A percentile compares a stretch with the other conserved stretches of the same genome.
Conservation (phyloP, 2,329 filamentous ascomycete genomes). For the Penicillium aurantiogriseum region DNA sequence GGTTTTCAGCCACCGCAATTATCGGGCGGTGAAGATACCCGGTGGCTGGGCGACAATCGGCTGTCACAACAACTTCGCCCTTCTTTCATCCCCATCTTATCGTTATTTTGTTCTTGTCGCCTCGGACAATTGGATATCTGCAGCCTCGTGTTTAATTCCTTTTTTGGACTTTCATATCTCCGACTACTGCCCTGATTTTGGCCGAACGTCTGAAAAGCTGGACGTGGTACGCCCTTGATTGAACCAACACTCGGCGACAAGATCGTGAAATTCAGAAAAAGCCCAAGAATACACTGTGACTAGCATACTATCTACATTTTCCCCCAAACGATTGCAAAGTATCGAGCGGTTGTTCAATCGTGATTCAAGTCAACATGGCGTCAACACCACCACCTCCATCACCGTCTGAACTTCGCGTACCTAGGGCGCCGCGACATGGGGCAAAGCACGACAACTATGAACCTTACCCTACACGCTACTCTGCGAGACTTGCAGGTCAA, state of each 20-base stretch:
- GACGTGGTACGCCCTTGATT: constrained; percentile 16
- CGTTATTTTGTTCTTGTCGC: constrained; percentile 7
- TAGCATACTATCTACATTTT: not conserved
- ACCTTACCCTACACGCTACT: constrained; percentile 42
- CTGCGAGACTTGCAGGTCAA: constrained; percentile 41
- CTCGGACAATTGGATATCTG: constrained; percentile 4
- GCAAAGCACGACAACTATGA: constrained; percentile 44
- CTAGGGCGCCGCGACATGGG: constrained; percentile 48
- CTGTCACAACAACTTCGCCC: constrained; percentile 19
- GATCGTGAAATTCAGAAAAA: constrained; percentile 1
- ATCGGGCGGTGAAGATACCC: constrained; percentile 16
- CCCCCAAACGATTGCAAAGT: not conserved
- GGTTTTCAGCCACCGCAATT: constrained; percentile 14
- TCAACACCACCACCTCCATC: constrained; percentile 45
- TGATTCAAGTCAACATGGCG: constrained; percentile 34
- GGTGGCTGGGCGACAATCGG: constrained; percentile 26
- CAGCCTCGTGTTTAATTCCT: not conserved
- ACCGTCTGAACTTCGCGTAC: constrained; percentile 38
- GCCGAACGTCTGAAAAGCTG: not conserved
- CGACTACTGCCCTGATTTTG: not conserved
- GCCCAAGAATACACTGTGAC: not conserved
- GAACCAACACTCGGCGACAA: not conserved
- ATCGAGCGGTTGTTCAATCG: not conserved
- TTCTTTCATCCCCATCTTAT: constrained; percentile 15
- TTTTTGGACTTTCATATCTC: not conserved